phyloP scores from a whole-genome alignment of 106 monocot genomes.

The Phalaenopsis aphrodite region DNA sequence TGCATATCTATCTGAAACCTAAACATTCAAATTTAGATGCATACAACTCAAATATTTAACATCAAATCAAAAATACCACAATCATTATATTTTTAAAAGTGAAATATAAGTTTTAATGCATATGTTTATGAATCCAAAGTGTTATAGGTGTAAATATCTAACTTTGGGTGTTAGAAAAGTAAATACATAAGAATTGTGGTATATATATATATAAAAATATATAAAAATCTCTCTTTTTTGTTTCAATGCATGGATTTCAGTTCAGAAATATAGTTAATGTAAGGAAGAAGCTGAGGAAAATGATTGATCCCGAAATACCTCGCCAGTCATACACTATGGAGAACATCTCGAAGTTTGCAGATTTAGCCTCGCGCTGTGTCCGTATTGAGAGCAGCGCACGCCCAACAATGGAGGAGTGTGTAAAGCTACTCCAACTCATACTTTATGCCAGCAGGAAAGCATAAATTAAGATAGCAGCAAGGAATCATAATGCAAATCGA shows the following conservation, averaged over 20 bases:
- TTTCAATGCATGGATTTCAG: slow-evolving; percentile 15
- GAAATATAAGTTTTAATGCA: too few relatives aligned
- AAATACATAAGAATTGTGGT: too few relatives aligned
- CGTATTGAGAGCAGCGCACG: slow-evolving; percentile 54
- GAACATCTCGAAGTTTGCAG: slow-evolving; percentile 39
- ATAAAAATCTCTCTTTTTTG: neutral
- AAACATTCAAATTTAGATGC: too few relatives aligned
- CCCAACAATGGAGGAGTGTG: slow-evolving; percentile 70
- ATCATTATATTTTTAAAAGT: too few relatives aligned
- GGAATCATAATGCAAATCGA: neutral
- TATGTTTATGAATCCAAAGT: too few relatives aligned
- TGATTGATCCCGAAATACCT: slow-evolving; percentile 66
- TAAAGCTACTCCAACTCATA: slow-evolving; percentile 53
- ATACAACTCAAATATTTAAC: too few relatives aligned
- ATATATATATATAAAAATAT: too few relatives aligned
- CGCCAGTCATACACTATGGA: slow-evolving; percentile 60
- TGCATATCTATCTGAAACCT: too few relatives aligned
- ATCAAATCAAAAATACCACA: too few relatives aligned
- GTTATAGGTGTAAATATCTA: too few relatives aligned
- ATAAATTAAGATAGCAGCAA: neutral
- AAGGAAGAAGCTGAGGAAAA: slow-evolving; percentile 50
- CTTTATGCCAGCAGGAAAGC: slow-evolving; percentile 36
- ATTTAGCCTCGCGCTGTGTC: slow-evolving; percentile 66
- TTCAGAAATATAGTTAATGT: slow-evolving; percentile 43
- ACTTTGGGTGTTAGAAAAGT: too few relatives aligned